Conservation (phyloP, 768 basidiomycete species). For the Hypholoma fasciculare region DNA sequence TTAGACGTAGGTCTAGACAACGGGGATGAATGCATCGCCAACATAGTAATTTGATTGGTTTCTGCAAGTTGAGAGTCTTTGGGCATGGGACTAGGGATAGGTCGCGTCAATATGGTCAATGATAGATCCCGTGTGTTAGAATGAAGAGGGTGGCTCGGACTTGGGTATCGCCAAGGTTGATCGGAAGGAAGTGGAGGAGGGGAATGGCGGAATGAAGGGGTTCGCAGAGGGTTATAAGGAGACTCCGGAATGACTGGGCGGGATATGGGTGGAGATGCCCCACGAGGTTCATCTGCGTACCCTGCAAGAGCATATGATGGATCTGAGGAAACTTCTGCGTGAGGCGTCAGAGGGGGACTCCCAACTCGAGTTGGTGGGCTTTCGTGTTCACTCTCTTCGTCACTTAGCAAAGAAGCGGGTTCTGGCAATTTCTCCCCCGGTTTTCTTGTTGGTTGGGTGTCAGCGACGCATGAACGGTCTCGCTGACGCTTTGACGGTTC, state of each 20-base stretch:
- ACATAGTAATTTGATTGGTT: constrained; percentile 27
- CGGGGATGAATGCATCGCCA: constrained; percentile 35
- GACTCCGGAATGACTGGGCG: constrained; percentile 54
- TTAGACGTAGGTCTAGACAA: constrained; percentile 20
- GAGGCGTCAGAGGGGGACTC: constrained; percentile 39
- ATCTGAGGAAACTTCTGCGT: constrained; percentile 29
- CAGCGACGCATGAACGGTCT: constrained; percentile 14
- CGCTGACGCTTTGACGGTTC: constrained; percentile 19
- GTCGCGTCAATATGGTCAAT: constrained; percentile 61
- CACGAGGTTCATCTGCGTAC: constrained; percentile 18
- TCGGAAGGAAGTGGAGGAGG: constrained; percentile 73
- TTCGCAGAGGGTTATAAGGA: constrained; percentile 73
- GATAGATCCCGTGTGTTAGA: constrained; percentile 63
- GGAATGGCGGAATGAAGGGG: constrained; percentile 78
- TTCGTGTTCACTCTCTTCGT: constrained; percentile 19
- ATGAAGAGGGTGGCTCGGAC: constrained; percentile 77
- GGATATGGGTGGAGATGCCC: constrained; percentile 29
- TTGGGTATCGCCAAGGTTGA: constrained; percentile 82
- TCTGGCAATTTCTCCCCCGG: not conserved
- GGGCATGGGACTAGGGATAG: constrained; percentile 47
- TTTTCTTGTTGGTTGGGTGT: constrained; percentile 14
- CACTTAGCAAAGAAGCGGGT: not conserved
- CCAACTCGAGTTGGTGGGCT: constrained; percentile 20
- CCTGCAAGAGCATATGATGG: constrained; percentile 20
- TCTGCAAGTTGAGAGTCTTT: constrained; percentile 27